A percentile compares a stretch with the other conserved stretches of the same genome.
phyloP scores from a whole-genome alignment of 352 stramenopile species.

The Blastocystis sp. region DNA sequence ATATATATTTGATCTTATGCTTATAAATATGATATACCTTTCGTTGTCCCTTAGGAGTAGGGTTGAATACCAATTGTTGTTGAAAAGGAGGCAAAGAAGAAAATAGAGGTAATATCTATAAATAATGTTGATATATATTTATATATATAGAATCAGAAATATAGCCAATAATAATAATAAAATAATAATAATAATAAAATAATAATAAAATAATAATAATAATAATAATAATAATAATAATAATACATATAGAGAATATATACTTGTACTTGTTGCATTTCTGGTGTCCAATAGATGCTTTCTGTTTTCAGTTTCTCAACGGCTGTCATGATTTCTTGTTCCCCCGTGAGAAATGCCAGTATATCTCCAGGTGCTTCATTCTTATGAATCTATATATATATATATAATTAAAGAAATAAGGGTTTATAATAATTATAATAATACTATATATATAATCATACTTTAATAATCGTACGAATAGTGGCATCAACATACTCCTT shows the following conservation, averaged over 20 bases:
- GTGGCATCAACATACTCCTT: constrained; percentile 84
- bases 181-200: too few species aligned
- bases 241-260: too few species aligned
- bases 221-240: too few species aligned
- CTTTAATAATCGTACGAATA: constrained; percentile 48
- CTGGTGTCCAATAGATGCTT: background rate
- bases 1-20: too few species aligned
- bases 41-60: background rate
- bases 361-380: constrained; percentile 87
- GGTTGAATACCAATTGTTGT: constrained; percentile 75
- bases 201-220: too few species aligned
- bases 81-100: constrained; percentile 66
- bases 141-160: too few species aligned
- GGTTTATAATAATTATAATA: too few species aligned
- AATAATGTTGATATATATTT: too few species aligned
- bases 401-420: too few species aligned
- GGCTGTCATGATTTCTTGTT: constrained; percentile 86
- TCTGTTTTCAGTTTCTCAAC: constrained; percentile 64
- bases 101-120: constrained; percentile 68
- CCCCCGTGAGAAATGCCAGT: constrained; percentile 88
- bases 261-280: background rate
- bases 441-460: too few species aligned
- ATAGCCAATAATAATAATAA: too few species aligned
- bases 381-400: constrained; percentile 95
- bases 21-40: too few species aligned